Evolutionary conservation across 2,329 filamentous ascomycete species (phyloP).

Genomic region (Clonostachys solani): DNA sequence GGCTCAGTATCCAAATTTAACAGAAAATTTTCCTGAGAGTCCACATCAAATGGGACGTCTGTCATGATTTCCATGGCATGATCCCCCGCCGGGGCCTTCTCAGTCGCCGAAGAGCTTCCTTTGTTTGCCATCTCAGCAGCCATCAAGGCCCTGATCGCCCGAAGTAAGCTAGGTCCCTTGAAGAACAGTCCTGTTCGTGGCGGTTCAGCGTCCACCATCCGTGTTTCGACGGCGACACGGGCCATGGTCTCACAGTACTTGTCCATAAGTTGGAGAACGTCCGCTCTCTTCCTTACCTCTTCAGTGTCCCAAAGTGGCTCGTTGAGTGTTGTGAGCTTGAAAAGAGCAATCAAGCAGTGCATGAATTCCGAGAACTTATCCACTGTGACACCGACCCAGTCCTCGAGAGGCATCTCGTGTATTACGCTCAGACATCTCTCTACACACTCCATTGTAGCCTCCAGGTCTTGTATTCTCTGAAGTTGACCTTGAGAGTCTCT

Average conservation of each 20-base stretch:
- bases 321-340: conserved; percentile 5
- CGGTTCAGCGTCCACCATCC: conserved; percentile 4
- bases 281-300: conserved; percentile 5
- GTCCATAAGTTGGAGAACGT: conserved; percentile 7
- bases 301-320: conserved; percentile 6
- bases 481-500: background rate
- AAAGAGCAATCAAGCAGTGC: conserved; percentile 7
- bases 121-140: background rate
- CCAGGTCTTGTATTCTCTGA: conserved; percentile 6
- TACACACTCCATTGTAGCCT: conserved; percentile 1
- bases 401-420: conserved; percentile 1
- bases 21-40: too few species aligned
- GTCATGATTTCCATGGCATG: too few species aligned
- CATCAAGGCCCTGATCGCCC: conserved; percentile 7
- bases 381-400: conserved; percentile 8
- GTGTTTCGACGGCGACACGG: background rate
- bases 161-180: conserved; percentile 4
- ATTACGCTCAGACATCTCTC: conserved; percentile 5
- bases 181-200: conserved; percentile 6
- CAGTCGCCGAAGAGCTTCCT: too few species aligned
- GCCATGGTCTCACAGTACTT: conserved; percentile 2
- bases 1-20: too few species aligned
- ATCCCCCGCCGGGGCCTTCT: too few species aligned
- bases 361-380: conserved; percentile 8
- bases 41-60: too few species aligned